These are phyloP conservation scores for Glycyrrhiza uralensis DNA, from an alignment of 306 rosid species.

Conservation along the genomic window DNA sequence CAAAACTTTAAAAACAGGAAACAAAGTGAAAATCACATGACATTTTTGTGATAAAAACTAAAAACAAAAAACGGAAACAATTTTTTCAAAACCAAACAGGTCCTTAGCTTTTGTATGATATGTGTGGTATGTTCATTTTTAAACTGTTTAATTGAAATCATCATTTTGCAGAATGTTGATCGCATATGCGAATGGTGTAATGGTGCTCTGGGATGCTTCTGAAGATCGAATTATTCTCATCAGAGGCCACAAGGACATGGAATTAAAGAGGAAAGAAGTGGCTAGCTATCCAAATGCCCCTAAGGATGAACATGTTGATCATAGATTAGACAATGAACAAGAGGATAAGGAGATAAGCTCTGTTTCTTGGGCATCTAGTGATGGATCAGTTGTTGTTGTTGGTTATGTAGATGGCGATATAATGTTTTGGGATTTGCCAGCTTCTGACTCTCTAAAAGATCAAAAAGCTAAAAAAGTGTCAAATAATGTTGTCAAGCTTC, in stretches of 20 bases:
- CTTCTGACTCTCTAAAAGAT: conserved; percentile 37
- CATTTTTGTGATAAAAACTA: not conserved
- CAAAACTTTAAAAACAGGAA: not conserved
- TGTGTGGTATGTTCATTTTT: not conserved
- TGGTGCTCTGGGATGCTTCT: conserved; percentile 86
- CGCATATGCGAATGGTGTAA: conserved; percentile 76
- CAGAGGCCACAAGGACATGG: conserved; percentile 62
- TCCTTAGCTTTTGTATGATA: not conserved
- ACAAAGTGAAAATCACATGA: not conserved
- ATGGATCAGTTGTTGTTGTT: conserved; percentile 70
- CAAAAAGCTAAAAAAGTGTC: conserved; percentile 38
- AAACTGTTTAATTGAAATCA: conserved; percentile 13
- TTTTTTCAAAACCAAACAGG: not conserved
- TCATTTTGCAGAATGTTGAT: conserved; percentile 67
- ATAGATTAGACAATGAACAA: conserved; percentile 40
- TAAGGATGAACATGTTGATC: conserved; percentile 38
- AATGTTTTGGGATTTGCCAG: conserved; percentile 76
- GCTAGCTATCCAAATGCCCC: conserved; percentile 35
- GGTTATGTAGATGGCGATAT: conserved; percentile 94
- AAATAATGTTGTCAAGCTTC: conserved; percentile 66
- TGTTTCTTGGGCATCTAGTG: conserved; percentile 79
- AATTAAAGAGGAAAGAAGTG: conserved; percentile 41
- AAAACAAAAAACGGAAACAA: not conserved
- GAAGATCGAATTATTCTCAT: conserved; percentile 67
- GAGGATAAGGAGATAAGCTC: conserved; percentile 78